phyloP scores from a whole-genome alignment of 2,329 filamentous ascomycete genomes.

The Colletotrichum salicis region DNA sequence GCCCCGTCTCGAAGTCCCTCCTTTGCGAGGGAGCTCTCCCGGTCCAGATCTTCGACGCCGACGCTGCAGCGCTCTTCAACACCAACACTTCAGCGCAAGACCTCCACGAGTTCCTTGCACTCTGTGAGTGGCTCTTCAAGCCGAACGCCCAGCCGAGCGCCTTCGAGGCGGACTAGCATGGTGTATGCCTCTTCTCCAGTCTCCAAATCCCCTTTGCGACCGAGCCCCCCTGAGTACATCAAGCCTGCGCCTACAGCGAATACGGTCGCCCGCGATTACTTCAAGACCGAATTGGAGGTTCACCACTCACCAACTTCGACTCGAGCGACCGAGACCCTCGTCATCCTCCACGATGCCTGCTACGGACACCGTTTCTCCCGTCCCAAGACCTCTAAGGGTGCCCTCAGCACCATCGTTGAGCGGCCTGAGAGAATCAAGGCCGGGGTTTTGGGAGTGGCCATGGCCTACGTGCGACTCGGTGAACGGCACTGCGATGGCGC shows the following conservation, averaged over 20 bases:
- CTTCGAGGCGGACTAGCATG: conserved; percentile 61
- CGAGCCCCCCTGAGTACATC: conserved; percentile 48
- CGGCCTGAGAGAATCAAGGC: conserved; percentile 91
- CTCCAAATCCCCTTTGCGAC: conserved; percentile 49
- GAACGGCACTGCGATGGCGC: conserved; percentile 78
- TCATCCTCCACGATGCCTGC: conserved; percentile 91
- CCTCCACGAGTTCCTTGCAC: conserved; percentile 67
- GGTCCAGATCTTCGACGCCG: conserved; percentile 56
- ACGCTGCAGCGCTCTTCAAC: conserved; percentile 56
- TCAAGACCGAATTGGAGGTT: conserved; percentile 74
- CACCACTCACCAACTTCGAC: conserved; percentile 63
- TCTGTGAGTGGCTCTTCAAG: conserved; percentile 53
- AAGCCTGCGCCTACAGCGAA: conserved; percentile 58
- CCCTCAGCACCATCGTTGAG: conserved; percentile 87
- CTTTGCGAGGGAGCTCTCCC: conserved; percentile 51
- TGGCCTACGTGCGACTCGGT: conserved; percentile 91
- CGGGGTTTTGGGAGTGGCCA: conserved; percentile 81
- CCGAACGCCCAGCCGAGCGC: conserved; percentile 46
- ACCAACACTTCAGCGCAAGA: conserved; percentile 64
- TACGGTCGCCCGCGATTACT: conserved; percentile 73
- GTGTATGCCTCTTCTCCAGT: conserved; percentile 57
- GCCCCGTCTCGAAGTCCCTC: conserved; percentile 56
- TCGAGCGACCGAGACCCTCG: conserved; percentile 71
- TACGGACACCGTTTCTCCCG: conserved; percentile 94
- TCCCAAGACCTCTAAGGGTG: conserved; percentile 77